These are phyloP conservation scores for Amaranthus cruentus DNA, from an alignment of 148 eudicot species.

Conservation along the genomic window DNA sequence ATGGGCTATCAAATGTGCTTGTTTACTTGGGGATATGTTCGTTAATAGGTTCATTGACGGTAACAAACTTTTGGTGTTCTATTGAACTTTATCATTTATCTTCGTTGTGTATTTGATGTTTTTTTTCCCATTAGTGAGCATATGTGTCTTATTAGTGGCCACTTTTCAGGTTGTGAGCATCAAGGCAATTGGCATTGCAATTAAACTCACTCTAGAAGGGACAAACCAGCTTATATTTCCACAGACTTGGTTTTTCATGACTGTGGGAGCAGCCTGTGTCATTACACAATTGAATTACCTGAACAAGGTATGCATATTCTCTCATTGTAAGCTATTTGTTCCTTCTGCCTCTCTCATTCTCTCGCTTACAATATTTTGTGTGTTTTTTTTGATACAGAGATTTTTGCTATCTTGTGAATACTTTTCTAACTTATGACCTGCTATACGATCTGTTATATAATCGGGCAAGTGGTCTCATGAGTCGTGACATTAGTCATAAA, in stretches of 20 bases:
- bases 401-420: not conserved
- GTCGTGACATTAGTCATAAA: no score
- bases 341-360: not conserved
- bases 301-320: slow-evolving; percentile 55
- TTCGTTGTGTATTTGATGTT: not conserved
- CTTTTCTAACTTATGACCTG: no score
- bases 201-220: slow-evolving; percentile 84
- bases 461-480: no score
- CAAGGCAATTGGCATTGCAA: slow-evolving; percentile 94
- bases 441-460: no score
- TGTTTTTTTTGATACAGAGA: not conserved
- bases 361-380: not conserved
- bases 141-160: slow-evolving; percentile 8
- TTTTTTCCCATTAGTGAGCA: not conserved
- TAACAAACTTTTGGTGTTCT: slow-evolving; percentile 23
- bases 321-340: not conserved
- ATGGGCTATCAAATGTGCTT: slow-evolving; percentile 78
- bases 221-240: slow-evolving; percentile 63
- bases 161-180: slow-evolving; percentile 76
- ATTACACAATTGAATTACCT: slow-evolving; percentile 84
- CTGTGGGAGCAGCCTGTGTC: slow-evolving; percentile 64
- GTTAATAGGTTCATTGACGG: slow-evolving; percentile 81
- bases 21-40: slow-evolving; percentile 91
- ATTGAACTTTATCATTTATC: not conserved
- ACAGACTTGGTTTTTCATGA: slow-evolving; percentile 79